These are phyloP conservation scores for Carallia pectinifolia DNA, from an alignment of 345 rosid species.

Conservation along the genomic window DNA sequence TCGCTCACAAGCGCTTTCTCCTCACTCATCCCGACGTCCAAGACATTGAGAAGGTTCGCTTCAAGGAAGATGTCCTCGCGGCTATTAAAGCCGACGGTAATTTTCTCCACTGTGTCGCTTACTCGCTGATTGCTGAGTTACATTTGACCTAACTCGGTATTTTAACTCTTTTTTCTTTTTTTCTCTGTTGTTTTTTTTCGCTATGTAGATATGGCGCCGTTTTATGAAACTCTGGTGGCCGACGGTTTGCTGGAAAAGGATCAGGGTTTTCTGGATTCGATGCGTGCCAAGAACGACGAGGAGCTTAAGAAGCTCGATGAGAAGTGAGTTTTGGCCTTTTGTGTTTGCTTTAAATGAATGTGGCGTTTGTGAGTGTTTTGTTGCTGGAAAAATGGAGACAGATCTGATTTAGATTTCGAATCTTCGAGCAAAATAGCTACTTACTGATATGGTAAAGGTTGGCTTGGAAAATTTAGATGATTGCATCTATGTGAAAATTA, in stretches of 20 bases:
- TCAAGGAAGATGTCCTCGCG: constrained; percentile 76
- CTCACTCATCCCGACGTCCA: constrained; percentile 70
- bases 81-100: constrained; percentile 70
- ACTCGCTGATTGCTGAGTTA: neutral
- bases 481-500: neutral
- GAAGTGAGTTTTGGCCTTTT: constrained; percentile 47
- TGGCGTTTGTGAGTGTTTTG: neutral
- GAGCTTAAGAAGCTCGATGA: constrained; percentile 91
- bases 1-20: constrained; percentile 79
- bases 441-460: neutral
- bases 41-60: constrained; percentile 91
- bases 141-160: neutral
- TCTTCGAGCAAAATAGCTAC: neutral
- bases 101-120: neutral
- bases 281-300: constrained; percentile 62
- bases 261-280: constrained; percentile 63
- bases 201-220: constrained; percentile 74
- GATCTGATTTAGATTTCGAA: neutral
- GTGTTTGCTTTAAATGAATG: neutral
- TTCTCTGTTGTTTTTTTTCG: neutral
- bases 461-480: neutral
- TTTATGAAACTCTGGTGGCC: constrained; percentile 74
- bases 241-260: constrained; percentile 66
- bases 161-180: neutral
- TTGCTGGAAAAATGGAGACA: neutral